Conservation (phyloP, 2,329 filamentous ascomycete genomes). For the Arthrobotrys entomopaga region DNA sequence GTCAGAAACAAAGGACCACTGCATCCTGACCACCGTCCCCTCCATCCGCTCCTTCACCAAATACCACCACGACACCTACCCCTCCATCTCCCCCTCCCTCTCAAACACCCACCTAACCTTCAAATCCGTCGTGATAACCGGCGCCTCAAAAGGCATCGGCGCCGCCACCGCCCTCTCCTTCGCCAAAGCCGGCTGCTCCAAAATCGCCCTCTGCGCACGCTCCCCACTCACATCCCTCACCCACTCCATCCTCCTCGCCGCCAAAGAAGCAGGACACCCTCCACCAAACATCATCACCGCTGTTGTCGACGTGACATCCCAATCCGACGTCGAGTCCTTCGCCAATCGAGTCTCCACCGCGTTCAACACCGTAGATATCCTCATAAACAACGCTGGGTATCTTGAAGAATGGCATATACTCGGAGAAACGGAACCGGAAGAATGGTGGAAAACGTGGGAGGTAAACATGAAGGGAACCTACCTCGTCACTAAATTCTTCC, state of each 20-base stretch:
- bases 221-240: constrained; percentile 63
- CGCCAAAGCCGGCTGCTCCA: constrained; percentile 67
- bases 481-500: constrained; percentile 61
- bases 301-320: constrained; percentile 61
- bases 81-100: constrained; percentile 12
- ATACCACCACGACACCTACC: constrained; percentile 34
- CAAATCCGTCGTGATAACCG: constrained; percentile 65
- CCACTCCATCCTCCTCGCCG: constrained; percentile 61
- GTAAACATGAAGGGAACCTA: constrained; percentile 67
- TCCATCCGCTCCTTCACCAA: constrained; percentile 17
- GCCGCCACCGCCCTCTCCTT: constrained; percentile 68
- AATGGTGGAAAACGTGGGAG: constrained; percentile 64
- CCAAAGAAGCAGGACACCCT: constrained; percentile 59
- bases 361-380: constrained; percentile 62
- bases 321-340: constrained; percentile 60
- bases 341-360: constrained; percentile 57
- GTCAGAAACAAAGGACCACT: not conserved
- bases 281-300: constrained; percentile 58
- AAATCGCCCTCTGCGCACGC: constrained; percentile 68
- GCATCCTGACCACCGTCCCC: constrained; percentile 15
- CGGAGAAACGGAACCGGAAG: constrained; percentile 59
- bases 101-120: not conserved
- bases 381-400: constrained; percentile 65
- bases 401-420: constrained; percentile 60
- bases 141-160: constrained; percentile 69